Evolutionary conservation across 2,329 filamentous ascomycete genomes (phyloP), one percentile per base, ranked within the genome.

Genomic region (Colletotrichum australisinense): DNA sequence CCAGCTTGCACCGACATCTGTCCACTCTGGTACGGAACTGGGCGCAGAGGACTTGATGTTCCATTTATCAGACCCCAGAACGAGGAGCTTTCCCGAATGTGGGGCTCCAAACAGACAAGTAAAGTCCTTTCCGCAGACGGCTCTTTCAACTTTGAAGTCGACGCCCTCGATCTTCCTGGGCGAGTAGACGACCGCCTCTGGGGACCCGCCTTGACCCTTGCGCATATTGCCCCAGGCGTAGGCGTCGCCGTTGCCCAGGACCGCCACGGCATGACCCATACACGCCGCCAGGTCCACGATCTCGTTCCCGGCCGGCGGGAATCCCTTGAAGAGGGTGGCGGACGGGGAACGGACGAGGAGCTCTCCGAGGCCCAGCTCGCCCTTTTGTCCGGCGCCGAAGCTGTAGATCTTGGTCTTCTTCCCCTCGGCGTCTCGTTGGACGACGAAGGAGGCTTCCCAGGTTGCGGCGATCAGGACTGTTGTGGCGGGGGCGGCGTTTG

Each of bases 201-300:
- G 88, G 55, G 85, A 82, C 1, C 95, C 95, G 1, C 97, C 84
- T 80, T 99, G 96, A 0, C 94, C 94, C 79, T 98, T 97, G 28
- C 95, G 89, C 16, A 93, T 93, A 77, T 91, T 94, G 0, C 97
- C 97, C 96, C 96, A 98, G 2, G 95, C 95, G 80, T 93, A 97
- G 1, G 92, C 92, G 19, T 93, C 88, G 0, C 95, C 96, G 79
- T 93, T 93, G 56, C 88, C 89, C 4, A 97, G 83, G 0, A 98
- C 89, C 1, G 86, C 90, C 19, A 97, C 89, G 0, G 91, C 91
- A 79, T 99, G 97, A 26, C 91, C 91, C 86, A 97, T 93, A 38
- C 93, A 91, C 12, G 94, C 93, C 2, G 92, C 86, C 30, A 98
- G 79, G 71, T 93, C 89, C 1, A 89, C 82, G 4, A 97, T 81